These are phyloP conservation scores for Cystofilobasidium ferigula DNA, from an alignment of 768 basidiomycete species.

Conservation along the genomic window DNA sequence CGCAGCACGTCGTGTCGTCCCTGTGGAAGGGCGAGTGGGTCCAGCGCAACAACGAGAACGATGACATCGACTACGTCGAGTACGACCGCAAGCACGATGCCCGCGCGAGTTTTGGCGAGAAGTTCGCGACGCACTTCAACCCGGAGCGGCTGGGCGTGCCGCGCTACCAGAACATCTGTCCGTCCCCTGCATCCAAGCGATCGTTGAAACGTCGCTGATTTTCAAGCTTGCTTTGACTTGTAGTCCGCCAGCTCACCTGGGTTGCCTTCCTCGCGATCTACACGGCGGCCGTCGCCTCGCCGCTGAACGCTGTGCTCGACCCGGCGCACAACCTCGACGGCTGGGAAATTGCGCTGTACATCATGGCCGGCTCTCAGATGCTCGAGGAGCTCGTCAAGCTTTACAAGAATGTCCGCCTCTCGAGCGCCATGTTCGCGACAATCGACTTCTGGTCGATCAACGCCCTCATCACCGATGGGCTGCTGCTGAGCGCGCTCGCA, in stretches of 20 bases:
- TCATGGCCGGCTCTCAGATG: constrained; percentile 63
- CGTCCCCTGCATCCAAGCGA: too few relatives aligned
- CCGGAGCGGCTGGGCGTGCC: constrained; percentile 71
- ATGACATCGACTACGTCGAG: constrained; percentile 43
- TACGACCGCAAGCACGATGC: constrained; percentile 40
- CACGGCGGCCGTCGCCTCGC: constrained; percentile 50
- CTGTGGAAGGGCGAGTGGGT: constrained; percentile 76
- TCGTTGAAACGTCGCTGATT: too few relatives aligned
- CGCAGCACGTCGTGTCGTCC: constrained; percentile 69
- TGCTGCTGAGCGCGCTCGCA: constrained; percentile 62
- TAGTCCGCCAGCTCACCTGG: constrained; percentile 45
- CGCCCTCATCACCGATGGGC: constrained; percentile 57
- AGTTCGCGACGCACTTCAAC: constrained; percentile 62
- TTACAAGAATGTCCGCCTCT: constrained; percentile 58
- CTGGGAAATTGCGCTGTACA: constrained; percentile 72
- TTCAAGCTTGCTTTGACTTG: background rate
- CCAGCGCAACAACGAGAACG: constrained; percentile 57
- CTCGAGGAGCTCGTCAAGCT: constrained; percentile 55
- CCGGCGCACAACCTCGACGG: constrained; percentile 48
- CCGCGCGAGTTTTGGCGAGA: constrained; percentile 38
- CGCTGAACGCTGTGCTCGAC: constrained; percentile 13
- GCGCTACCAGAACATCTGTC: constrained; percentile 75
- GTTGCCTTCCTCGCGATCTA: constrained; percentile 65
- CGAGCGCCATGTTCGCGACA: constrained; percentile 46
- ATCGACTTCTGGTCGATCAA: constrained; percentile 69